phyloP scores from a whole-genome alignment of 345 rosid genomes.

The Euclidium syriacum region DNA sequence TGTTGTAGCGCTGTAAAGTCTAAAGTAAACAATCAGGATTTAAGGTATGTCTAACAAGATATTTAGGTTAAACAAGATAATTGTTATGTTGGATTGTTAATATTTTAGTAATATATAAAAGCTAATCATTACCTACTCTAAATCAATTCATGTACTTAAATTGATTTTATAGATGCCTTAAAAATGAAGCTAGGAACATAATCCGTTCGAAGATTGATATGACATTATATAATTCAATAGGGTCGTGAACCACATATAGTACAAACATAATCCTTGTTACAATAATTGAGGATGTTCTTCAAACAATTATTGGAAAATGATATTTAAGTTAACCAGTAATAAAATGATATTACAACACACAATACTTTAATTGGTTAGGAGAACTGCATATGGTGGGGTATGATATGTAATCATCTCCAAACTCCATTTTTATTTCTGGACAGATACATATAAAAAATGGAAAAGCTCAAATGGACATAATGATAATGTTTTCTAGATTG shows the following conservation, averaged over 20 bases:
- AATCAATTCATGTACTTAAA: not conserved
- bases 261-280: constrained; percentile 19
- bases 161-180: constrained; percentile 12
- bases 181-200: constrained; percentile 22
- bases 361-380: not conserved
- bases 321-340: constrained; percentile 11
- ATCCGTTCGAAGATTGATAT: constrained; percentile 9
- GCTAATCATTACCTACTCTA: not conserved
- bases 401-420: constrained; percentile 27
- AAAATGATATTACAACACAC: constrained; percentile 25
- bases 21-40: not conserved
- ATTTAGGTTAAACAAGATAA: not conserved
- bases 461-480: constrained; percentile 11
- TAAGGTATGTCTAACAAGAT: not conserved
- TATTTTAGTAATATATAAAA: not conserved
- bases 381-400: constrained; percentile 31
- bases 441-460: not conserved
- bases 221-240: constrained; percentile 4
- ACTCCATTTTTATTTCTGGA: not conserved
- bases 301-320: constrained; percentile 13
- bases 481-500: constrained; percentile 19
- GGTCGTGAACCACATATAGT: not conserved
- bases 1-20: not conserved
- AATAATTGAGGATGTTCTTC: constrained; percentile 23
- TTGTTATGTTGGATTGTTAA: not conserved